phyloP scores from a whole-genome alignment of 1,284 basidiomycete species.

The Ceratobasidium sp. region DNA sequence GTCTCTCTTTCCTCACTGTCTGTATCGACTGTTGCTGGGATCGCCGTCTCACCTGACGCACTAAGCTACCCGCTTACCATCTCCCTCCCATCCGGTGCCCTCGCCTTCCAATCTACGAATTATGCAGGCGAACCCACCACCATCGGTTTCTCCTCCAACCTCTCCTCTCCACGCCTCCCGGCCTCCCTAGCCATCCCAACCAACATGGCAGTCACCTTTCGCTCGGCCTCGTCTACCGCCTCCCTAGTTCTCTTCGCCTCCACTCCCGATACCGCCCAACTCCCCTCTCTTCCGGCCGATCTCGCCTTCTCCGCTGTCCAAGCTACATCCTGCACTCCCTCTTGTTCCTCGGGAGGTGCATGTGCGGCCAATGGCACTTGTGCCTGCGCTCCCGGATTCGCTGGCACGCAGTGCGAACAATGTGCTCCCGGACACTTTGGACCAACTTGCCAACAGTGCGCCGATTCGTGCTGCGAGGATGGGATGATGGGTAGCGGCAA shows the following conservation, averaged over 20 bases:
- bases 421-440: conserved; percentile 82
- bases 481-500: conserved; percentile 79
- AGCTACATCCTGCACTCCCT: conserved; percentile 72
- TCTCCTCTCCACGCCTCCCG: conserved; percentile 30
- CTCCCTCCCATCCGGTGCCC: conserved; percentile 15
- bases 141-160: conserved; percentile 16
- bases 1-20: conserved; percentile 9
- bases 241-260: conserved; percentile 77
- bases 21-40: conserved; percentile 13
- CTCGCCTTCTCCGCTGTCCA: conserved; percentile 75
- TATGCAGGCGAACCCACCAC: conserved; percentile 24
- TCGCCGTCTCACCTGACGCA: conserved; percentile 2
- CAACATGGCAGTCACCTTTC: conserved; percentile 30
- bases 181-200: conserved; percentile 27
- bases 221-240: conserved; percentile 25
- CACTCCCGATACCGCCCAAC: conserved; percentile 78
- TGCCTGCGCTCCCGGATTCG: conserved; percentile 77
- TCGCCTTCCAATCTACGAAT: conserved; percentile 21
- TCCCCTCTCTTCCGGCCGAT: conserved; percentile 64
- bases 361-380: conserved; percentile 76
- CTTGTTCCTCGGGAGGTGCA: conserved; percentile 76
- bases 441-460: conserved; percentile 65
- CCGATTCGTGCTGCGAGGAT: conserved; percentile 74
- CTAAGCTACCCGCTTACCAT: conserved; percentile 21
- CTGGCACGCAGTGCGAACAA: conserved; percentile 80